These are phyloP conservation scores for Herpetospermum pedunculosum DNA, from an alignment of 306 rosid species.

Conservation along the genomic window DNA sequence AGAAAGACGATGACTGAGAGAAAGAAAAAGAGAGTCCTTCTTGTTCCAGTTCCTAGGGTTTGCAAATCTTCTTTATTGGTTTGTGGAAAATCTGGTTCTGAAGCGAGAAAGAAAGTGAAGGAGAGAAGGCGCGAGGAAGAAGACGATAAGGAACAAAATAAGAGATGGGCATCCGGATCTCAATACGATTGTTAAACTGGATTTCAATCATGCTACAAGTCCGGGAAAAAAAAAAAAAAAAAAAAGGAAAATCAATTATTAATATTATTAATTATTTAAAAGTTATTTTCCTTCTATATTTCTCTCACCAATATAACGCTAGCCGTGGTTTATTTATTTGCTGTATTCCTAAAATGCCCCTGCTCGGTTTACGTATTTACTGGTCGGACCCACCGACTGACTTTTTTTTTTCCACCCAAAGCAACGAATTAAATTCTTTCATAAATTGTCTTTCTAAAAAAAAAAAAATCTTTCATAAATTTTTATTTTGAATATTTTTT, in stretches of 20 bases:
- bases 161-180: conserved; percentile 49
- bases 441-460: too few relatives aligned
- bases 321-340: background rate
- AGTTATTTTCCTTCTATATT: background rate
- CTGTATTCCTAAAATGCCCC: background rate
- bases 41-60: conserved; percentile 11
- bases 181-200: conserved; percentile 21
- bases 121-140: background rate
- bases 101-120: conserved; percentile 35
- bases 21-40: too few relatives aligned
- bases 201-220: conserved; percentile 33
- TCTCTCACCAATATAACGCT: background rate
- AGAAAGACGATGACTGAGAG: conserved; percentile 1
- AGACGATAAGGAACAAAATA: conserved; percentile 54
- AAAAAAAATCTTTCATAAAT: too few relatives aligned
- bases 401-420: background rate
- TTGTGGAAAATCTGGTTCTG: conserved; percentile 43
- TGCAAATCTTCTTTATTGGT: conserved; percentile 20
- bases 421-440: background rate
- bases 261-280: background rate
- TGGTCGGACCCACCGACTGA: background rate
- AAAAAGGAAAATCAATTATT: background rate
- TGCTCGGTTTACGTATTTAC: background rate
- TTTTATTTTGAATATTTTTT: background rate
- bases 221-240: conserved; percentile 28